These are phyloP conservation scores for Sistotremastrum suecicum DNA, from an alignment of 768 basidiomycete species.

Conservation along the genomic window DNA sequence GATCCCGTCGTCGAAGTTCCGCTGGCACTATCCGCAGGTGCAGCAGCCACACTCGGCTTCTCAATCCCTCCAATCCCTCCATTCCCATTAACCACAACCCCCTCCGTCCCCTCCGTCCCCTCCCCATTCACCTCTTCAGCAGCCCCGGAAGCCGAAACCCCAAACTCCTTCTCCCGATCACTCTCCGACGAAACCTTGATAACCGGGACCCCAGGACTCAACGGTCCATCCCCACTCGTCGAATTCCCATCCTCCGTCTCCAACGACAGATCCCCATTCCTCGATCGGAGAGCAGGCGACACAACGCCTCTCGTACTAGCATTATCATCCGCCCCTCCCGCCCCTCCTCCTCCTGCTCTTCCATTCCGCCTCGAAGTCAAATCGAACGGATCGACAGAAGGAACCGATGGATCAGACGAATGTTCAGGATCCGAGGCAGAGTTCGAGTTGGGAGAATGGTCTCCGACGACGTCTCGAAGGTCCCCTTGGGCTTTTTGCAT, in stretches of 20 bases:
- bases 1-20: slow-evolving; percentile 1
- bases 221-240: neutral
- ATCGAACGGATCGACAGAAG: slow-evolving; percentile 5
- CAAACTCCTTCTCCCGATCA: slow-evolving; percentile 30
- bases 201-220: slow-evolving; percentile 33
- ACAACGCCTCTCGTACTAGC: slow-evolving; percentile 56
- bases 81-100: slow-evolving; percentile 17
- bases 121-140: slow-evolving; percentile 37
- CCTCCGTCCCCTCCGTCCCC: slow-evolving; percentile 27
- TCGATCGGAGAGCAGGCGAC: slow-evolving; percentile 25
- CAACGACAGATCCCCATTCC: slow-evolving; percentile 17
- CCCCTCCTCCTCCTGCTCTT: slow-evolving; percentile 9
- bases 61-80: neutral
- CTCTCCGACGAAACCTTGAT: slow-evolving; percentile 69
- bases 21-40: slow-evolving; percentile 29
- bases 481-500: slow-evolving; percentile 85
- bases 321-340: slow-evolving; percentile 40
- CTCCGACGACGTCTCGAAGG: slow-evolving; percentile 18
- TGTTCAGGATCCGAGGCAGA: slow-evolving; percentile 13
- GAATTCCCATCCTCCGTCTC: neutral
- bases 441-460: slow-evolving; percentile 18
- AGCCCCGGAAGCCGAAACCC: neutral
- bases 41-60: slow-evolving; percentile 20
- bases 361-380: too few species aligned
- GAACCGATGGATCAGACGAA: slow-evolving; percentile 10